These are phyloP conservation scores for Sporothrix luriei DNA, from an alignment of 2,329 filamentous ascomycete genomes.

Conservation along the genomic window DNA sequence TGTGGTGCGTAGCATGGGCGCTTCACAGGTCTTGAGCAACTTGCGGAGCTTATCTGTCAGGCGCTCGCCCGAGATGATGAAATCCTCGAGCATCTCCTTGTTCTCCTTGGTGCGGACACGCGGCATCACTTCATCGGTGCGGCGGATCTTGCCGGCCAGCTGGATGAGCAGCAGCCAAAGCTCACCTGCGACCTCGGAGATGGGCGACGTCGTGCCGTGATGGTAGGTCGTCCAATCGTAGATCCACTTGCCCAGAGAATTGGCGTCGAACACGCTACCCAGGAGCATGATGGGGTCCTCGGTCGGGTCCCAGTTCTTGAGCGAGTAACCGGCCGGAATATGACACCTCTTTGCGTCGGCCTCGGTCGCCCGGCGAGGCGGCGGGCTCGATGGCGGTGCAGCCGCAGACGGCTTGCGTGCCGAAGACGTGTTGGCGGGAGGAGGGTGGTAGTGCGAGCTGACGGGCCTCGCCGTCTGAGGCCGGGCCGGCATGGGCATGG, in stretches of 20 bases:
- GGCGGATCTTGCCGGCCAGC: constrained; percentile 89
- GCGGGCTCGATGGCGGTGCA: constrained; percentile 40
- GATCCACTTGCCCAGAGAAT: constrained; percentile 98
- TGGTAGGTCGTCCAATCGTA: constrained; percentile 98
- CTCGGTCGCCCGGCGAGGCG: constrained; percentile 57
- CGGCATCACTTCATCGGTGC: constrained; percentile 75
- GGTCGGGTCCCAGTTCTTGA: constrained; percentile 97
- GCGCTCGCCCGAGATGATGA: constrained; percentile 84
- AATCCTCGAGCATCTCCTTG: constrained; percentile 82
- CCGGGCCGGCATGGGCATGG: constrained; percentile 48
- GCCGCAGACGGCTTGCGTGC: constrained; percentile 38
- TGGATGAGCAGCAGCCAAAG: constrained; percentile 95
- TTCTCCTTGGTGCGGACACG: constrained; percentile 73
- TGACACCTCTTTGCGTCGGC: constrained; percentile 64
- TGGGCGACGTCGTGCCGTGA: constrained; percentile 77
- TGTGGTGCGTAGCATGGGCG: constrained; percentile 85
- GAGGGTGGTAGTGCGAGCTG: constrained; percentile 49
- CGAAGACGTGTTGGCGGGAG: constrained; percentile 37
- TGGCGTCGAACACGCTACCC: constrained; percentile 94
- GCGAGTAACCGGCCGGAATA: constrained; percentile 87
- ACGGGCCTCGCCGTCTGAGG: constrained; percentile 56
- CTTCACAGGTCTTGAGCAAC: constrained; percentile 87
- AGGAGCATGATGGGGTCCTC: constrained; percentile 93
- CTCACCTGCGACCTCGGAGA: constrained; percentile 89
- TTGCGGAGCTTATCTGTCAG: constrained; percentile 82